These are phyloP conservation scores for Kurtzmaniella quercitrusa DNA, from an alignment of 1,139 yeast species.

Conservation along the genomic window DNA sequence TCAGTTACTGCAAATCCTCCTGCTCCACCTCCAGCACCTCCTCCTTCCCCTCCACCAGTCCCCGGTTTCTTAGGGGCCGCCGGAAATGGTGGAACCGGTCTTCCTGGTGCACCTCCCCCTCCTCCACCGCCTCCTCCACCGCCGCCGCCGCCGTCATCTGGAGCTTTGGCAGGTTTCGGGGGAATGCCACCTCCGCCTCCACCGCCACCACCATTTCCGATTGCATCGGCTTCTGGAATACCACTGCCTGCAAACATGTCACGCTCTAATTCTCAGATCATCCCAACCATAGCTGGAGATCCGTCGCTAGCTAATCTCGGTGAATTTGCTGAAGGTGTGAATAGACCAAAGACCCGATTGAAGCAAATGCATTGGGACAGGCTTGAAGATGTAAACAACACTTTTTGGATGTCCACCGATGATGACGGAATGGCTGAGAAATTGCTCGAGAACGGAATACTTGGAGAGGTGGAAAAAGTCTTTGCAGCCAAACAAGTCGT, in stretches of 20 bases:
- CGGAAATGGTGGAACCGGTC: constrained; percentile 12
- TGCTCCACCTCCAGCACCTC: constrained; percentile 12
- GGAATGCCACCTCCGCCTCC: constrained; percentile 11
- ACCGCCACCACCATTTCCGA: constrained; percentile 27
- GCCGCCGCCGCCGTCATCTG: constrained; percentile 23
- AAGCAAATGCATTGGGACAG: constrained; percentile 97
- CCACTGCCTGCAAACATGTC: constrained; percentile 14
- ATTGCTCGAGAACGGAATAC: constrained; percentile 65
- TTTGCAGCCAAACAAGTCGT: constrained; percentile 62
- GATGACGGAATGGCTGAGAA: constrained; percentile 47
- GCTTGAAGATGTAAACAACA: constrained; percentile 62
- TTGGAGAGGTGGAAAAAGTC: constrained; percentile 72
- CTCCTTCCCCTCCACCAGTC: constrained; percentile 11
- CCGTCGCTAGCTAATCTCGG: not conserved
- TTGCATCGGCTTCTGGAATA: constrained; percentile 7
- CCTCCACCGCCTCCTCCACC: constrained; percentile 14
- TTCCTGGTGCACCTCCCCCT: constrained; percentile 17
- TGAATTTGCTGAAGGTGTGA: constrained; percentile 8
- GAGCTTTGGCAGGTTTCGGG: not conserved
- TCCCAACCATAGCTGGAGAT: not conserved
- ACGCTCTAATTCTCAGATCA: not conserved
- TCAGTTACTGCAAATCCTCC: not conserved
- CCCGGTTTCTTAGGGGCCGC: constrained; percentile 3
- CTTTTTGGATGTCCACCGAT: constrained; percentile 73
- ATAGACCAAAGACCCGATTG: constrained; percentile 60